These are phyloP conservation scores for Cryptococcus neoformans DNA, from an alignment of 1,284 basidiomycete species.

Conservation along the genomic window DNA sequence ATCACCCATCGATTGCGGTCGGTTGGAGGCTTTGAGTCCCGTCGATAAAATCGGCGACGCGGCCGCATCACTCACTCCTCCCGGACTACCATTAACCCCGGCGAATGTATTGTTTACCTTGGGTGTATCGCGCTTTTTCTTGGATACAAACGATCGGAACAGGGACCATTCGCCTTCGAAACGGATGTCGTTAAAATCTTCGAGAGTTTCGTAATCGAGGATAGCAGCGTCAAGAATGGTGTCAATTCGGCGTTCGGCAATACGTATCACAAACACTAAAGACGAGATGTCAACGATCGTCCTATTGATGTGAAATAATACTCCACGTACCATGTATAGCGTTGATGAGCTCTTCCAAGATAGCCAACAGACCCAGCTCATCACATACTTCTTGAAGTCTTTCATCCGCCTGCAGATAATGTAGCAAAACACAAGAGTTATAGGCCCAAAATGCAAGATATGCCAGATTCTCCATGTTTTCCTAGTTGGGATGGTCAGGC, in stretches of 20 bases:
- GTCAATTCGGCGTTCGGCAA: conserved; percentile 85
- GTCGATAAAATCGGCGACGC: conserved; percentile 14
- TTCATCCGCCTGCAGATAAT: conserved; percentile 81
- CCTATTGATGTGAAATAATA: not conserved
- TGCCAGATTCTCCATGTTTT: conserved; percentile 76
- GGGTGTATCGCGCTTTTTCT: conserved; percentile 58
- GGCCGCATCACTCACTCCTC: conserved; percentile 7
- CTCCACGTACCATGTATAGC: conserved; percentile 75
- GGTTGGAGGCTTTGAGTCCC: conserved; percentile 13
- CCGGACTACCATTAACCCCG: conserved; percentile 18
- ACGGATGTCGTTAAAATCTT: conserved; percentile 75
- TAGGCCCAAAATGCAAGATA: conserved; percentile 92
- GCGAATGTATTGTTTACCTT: conserved; percentile 45
- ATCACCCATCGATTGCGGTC: conserved; percentile 31
- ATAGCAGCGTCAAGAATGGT: conserved; percentile 76
- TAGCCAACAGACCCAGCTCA: conserved; percentile 62
- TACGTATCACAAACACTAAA: conserved; percentile 89
- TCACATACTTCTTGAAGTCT: conserved; percentile 72
- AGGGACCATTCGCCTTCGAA: conserved; percentile 98
- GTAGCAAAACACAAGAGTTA: conserved; percentile 84
- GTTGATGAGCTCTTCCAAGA: conserved; percentile 72
- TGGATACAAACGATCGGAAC: conserved; percentile 64
- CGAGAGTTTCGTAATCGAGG: conserved; percentile 76
- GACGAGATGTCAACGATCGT: not conserved
- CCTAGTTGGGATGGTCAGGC: conserved; percentile 52